phyloP scores from a whole-genome alignment of 1,284 basidiomycete species.

The Tremellales sp. region DNA sequence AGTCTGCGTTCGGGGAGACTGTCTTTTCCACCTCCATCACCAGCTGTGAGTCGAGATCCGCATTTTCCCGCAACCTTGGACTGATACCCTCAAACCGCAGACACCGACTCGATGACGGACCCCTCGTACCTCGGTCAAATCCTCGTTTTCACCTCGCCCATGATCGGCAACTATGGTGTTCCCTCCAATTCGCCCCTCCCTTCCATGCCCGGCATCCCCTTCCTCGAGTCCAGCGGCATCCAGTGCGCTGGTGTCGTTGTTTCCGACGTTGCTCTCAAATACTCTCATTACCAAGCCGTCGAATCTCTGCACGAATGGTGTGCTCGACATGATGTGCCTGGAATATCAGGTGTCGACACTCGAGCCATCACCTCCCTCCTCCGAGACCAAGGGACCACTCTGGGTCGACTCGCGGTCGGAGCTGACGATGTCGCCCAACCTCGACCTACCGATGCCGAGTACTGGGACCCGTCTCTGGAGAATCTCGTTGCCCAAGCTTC shows the following conservation, averaged over 20 bases:
- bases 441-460: conserved; percentile 63
- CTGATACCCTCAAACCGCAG: conserved; percentile 47
- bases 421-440: conserved; percentile 62
- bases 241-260: conserved; percentile 93
- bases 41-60: conserved; percentile 63
- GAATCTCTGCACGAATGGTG: conserved; percentile 95
- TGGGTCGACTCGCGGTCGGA: conserved; percentile 85
- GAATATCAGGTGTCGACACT: conserved; percentile 94
- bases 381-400: conserved; percentile 94
- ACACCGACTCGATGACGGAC: conserved; percentile 99
- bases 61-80: not conserved
- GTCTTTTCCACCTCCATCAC: conserved; percentile 99
- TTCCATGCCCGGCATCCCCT: conserved; percentile 78
- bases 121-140: conserved; percentile 98
- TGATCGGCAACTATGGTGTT: conserved; percentile 99
- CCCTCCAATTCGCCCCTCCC: conserved; percentile 76
- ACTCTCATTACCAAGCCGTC: conserved; percentile 89
- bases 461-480: conserved; percentile 87
- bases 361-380: conserved; percentile 91
- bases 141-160: conserved; percentile 94
- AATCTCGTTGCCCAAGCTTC: conserved; percentile 94
- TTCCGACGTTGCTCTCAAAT: conserved; percentile 88
- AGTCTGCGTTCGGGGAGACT: conserved; percentile 90
- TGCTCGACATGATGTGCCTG: conserved; percentile 81
- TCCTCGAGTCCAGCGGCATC: conserved; percentile 83